Evolutionary conservation across 2,329 filamentous ascomycete genomes (phyloP), one percentile per base, ranked within the genome.

Genomic region (Pseudogymnoascus sp.): DNA sequence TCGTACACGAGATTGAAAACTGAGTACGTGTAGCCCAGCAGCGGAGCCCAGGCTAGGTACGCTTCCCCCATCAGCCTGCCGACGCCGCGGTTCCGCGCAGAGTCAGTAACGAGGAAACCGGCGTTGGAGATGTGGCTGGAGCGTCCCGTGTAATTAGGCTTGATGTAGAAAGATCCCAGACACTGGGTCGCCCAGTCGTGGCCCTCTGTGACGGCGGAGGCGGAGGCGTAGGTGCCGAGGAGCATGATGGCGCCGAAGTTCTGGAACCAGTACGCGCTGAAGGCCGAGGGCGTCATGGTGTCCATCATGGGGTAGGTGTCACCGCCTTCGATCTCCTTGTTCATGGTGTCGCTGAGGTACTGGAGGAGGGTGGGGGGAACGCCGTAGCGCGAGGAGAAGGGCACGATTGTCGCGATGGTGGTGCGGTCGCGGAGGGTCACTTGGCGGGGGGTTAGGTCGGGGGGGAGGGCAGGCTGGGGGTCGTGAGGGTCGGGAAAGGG

Each of bases 1-100:
- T 90, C 88, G 72, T 89, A 90, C 26, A 90, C 88, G 46, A 90
- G 79, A 69, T 90, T 90, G 77, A 90, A 90, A 40, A 90, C 86
- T 1, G 85, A 87, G 75, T 90, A 90, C 2, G 85, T 86, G 71
- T 90, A 90, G 31, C 87, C 87, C 64, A 85, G 69, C 68, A 79
- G 79, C 16, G 82, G 81, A 38, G 82, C 82, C 81, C 81, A 84
- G 63, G 84, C 82, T 28, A 85, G 72, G 70, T 84, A 85, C 46
- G 78, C 78, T 70, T 84, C 82, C 11, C 82, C 82, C 78, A 85
- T 82, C 62, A 83, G 71, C 63, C 81, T 77, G 61, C 82, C 82
- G 8, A 82, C 82, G 66, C 82, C 82, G 64, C 78, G 80, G 68
- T 82, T 82, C 68, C 82, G 78, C 63, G 80, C 79, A 2, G 81